A percentile compares a stretch with the other conserved stretches of the same genome.
Evolutionary conservation across 2,329 filamentous ascomycete species (phyloP).

Genomic region (Fusarium sarcochroum): DNA sequence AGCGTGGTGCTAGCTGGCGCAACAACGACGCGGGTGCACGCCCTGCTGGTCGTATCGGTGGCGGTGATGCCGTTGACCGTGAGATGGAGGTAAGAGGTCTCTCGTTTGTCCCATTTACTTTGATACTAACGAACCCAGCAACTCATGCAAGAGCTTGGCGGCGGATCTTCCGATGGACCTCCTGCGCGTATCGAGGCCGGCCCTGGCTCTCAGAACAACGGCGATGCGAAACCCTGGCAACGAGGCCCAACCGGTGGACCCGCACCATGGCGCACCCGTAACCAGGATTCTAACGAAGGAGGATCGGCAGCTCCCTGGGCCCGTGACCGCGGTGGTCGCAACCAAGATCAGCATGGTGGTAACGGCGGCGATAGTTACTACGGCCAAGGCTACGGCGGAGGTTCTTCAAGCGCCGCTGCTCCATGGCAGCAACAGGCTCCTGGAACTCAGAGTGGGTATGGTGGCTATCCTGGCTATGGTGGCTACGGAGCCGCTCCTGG

Average conservation of each 20-base stretch:
- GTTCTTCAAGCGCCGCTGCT: slow-evolving; percentile 48
- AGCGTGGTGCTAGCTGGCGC: slow-evolving; percentile 92
- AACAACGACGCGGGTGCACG: slow-evolving; percentile 75
- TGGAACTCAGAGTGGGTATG: slow-evolving; percentile 70
- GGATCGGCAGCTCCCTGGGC: slow-evolving; percentile 72
- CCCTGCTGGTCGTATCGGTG: slow-evolving; percentile 74
- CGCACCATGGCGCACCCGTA: slow-evolving; percentile 81
- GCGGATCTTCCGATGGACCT: slow-evolving; percentile 68
- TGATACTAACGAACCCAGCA: slow-evolving; percentile 71
- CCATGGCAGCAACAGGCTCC: slow-evolving; percentile 72
- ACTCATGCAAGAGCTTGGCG: slow-evolving; percentile 97
- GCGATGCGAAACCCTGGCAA: slow-evolving; percentile 87
- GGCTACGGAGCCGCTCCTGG: slow-evolving; percentile 64
- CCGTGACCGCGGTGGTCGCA: slow-evolving; percentile 69
- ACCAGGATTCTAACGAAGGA: slow-evolving; percentile 65
- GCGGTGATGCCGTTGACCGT: slow-evolving; percentile 88
- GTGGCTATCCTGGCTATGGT: slow-evolving; percentile 63
- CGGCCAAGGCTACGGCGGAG: slow-evolving; percentile 49
- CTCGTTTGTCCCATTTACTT: not conserved
- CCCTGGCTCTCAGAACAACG: slow-evolving; percentile 70
- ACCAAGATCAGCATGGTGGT: slow-evolving; percentile 56
- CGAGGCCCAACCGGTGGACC: slow-evolving; percentile 85
- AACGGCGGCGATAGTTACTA: slow-evolving; percentile 51
- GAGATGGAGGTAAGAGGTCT: slow-evolving; percentile 86
- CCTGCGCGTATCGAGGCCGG: slow-evolving; percentile 90